Evolutionary conservation across 495 filamentous ascomycete genomes (phyloP).

Genomic region (Penicillium argentinense): DNA sequence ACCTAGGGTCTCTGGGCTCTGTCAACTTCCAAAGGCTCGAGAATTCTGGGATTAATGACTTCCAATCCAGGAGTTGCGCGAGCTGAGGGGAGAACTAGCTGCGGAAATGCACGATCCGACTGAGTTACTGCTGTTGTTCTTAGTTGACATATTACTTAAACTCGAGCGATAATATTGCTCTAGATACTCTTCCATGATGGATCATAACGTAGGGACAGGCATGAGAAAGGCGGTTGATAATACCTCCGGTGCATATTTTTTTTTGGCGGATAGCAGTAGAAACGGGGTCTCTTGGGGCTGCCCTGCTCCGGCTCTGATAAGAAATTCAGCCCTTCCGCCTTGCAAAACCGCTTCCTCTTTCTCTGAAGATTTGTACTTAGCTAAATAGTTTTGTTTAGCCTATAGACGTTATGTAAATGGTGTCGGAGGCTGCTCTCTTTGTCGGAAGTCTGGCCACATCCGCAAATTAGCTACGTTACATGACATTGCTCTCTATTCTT

Average conservation of each 20-base stretch:
- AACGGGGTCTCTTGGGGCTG: constrained; percentile 8
- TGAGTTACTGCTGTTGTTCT: constrained; percentile 13
- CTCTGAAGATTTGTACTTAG: constrained; percentile 9
- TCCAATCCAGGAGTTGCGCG: constrained; percentile 13
- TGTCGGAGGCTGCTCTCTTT: constrained; percentile 16
- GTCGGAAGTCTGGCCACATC: constrained; percentile 11
- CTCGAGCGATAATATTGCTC: constrained; percentile 5
- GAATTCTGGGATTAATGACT: constrained; percentile 16
- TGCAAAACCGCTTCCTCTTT: constrained; percentile 15
- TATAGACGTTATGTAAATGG: constrained; percentile 14
- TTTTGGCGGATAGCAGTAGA: constrained; percentile 7
- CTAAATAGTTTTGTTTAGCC: constrained; percentile 21
- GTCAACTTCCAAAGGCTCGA: constrained; percentile 1
- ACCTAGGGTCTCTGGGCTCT: background rate
- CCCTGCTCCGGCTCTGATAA: background rate
- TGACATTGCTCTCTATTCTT: background rate
- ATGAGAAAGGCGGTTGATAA: constrained; percentile 8
- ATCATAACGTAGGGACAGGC: constrained; percentile 3
- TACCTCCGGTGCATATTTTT: too few relatives aligned
- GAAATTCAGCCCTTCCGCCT: constrained; percentile 9
- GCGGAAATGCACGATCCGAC: constrained; percentile 8
- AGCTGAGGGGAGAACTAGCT: constrained; percentile 9
- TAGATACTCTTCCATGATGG: constrained; percentile 9
- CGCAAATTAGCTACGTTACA: constrained; percentile 4
- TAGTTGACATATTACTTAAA: constrained; percentile 1